Evolutionary conservation across 2,329 filamentous ascomycete species (phyloP), one percentile per base, ranked within the genome.

Genomic region (Paramyrothecium roridum): DNA sequence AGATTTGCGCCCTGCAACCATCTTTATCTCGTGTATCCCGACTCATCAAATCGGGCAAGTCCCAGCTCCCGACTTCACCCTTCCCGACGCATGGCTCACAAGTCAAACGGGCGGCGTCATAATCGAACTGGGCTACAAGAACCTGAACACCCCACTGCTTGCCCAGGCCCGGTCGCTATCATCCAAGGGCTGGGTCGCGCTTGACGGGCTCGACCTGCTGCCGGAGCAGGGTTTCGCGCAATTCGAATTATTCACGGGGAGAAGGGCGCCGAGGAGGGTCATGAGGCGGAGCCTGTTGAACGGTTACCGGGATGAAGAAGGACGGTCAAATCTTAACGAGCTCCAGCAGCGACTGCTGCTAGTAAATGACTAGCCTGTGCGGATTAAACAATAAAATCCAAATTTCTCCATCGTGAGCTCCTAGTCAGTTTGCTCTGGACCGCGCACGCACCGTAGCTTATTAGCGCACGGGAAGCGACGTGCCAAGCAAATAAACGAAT

Each of bases 211-310:
- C 13, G 89, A 93, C 62, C 79, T 92, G 49, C 71, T 93, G 16
- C 88, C 88, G 0, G 90, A 93, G 67, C 89, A 93, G 66, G 90
- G 87, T 0, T 90, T 90, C 70, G 89, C 89, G 1, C 89, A 93
- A 63, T 93, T 93, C 65, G 90, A 93, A 70, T 72, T 93, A 2
- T 91, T 93, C 67, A 92, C 89, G 0, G 89, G 89, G 1, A 78
- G 69, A 8, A 57, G 69, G 50, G 70, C 71, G 1, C 71, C 71
- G 4, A 80, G 89, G 23, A 75, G 83, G 48, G 70, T 89, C 40
- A 93, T 93, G 89, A 81, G 87, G 57, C 76, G 83, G 46, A 85
- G 86, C 62, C 85, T 88, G 13, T 72, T 81, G 55, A 67, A 68
- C 52, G 73, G 77, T 2, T 80, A 79, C 53, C 72, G 72, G 1